Conservation (phyloP, 2,329 filamentous ascomycete genomes). For the Pochonia chlamydosporia region DNA sequence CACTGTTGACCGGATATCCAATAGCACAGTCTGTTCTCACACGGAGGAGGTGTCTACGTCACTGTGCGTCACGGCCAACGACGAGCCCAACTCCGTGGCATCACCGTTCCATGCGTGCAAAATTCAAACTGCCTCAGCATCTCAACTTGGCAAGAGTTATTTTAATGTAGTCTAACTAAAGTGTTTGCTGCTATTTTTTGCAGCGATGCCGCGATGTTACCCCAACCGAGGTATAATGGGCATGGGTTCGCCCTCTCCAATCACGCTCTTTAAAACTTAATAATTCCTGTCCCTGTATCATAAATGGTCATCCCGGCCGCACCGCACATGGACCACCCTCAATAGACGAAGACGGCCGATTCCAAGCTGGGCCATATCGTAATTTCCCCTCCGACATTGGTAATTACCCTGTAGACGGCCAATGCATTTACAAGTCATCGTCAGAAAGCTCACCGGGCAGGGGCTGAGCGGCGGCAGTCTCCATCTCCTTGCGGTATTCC, state of each 20-base stretch:
- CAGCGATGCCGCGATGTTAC: slow-evolving; percentile 26
- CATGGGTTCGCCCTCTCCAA: slow-evolving; percentile 25
- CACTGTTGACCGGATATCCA: too few species aligned
- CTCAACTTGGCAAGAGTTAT: slow-evolving; percentile 17
- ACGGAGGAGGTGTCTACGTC: too few species aligned
- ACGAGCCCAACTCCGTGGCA: too few species aligned
- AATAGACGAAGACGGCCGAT: slow-evolving; percentile 11
- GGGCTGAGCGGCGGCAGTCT: slow-evolving; percentile 70
- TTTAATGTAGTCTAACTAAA: slow-evolving; percentile 32
- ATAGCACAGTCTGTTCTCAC: too few species aligned
- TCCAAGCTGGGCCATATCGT: slow-evolving; percentile 18
- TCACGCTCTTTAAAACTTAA: slow-evolving; percentile 30
- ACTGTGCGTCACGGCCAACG: too few species aligned
- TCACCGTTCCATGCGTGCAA: background rate
- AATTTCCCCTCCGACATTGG: slow-evolving; percentile 14
- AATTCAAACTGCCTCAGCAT: background rate
- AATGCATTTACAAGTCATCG: slow-evolving; percentile 50
- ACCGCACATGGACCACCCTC: slow-evolving; percentile 24
- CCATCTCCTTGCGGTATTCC: slow-evolving; percentile 86
- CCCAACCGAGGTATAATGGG: slow-evolving; percentile 24
- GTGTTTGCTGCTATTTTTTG: slow-evolving; percentile 20
- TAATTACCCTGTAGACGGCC: slow-evolving; percentile 10
- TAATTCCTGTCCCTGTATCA: slow-evolving; percentile 26
- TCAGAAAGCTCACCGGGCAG: slow-evolving; percentile 94
- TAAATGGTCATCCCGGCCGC: slow-evolving; percentile 32